phyloP scores from a whole-genome alignment of 495 filamentous ascomycete genomes.

The Penicillium arizonense region DNA sequence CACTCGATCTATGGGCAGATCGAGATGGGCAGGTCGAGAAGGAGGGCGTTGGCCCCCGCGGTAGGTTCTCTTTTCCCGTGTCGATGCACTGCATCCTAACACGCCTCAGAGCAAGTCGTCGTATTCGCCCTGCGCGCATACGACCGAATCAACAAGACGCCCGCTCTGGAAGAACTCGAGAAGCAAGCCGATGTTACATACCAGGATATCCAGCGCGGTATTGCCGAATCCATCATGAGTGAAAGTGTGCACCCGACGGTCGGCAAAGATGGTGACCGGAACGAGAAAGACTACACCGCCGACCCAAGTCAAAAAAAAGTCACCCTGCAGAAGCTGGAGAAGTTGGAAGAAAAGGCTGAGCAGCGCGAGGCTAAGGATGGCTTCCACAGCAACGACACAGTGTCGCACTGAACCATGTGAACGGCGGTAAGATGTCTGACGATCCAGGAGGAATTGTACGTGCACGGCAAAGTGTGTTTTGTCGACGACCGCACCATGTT shows the following conservation, averaged over 20 bases:
- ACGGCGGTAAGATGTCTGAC: slow-evolving; percentile 60
- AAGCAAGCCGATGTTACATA: slow-evolving; percentile 78
- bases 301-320: slow-evolving; percentile 36
- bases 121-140: slow-evolving; percentile 89
- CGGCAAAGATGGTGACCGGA: slow-evolving; percentile 49
- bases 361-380: slow-evolving; percentile 33
- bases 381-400: slow-evolving; percentile 58
- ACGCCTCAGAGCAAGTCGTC: slow-evolving; percentile 69
- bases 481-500: slow-evolving; percentile 79
- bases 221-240: slow-evolving; percentile 83
- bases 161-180: slow-evolving; percentile 65
- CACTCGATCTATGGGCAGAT: slow-evolving; percentile 86
- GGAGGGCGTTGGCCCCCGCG: slow-evolving; percentile 72
- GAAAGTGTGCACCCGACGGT: slow-evolving; percentile 62
- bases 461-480: slow-evolving; percentile 86
- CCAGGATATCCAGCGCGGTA: slow-evolving; percentile 77
- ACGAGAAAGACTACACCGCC: slow-evolving; percentile 37
- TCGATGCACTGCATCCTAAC: slow-evolving; percentile 3
- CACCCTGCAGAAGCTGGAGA: slow-evolving; percentile 53
- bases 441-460: slow-evolving; percentile 95
- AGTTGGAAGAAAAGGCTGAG: slow-evolving; percentile 60
- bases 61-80: slow-evolving; percentile 15
- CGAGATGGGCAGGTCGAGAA: too few relatives aligned
- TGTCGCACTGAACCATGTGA: slow-evolving; percentile 82
- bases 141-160: slow-evolving; percentile 83